phyloP scores from a whole-genome alignment of 1,284 basidiomycete species.

The Vanrija pseudolonga region DNA sequence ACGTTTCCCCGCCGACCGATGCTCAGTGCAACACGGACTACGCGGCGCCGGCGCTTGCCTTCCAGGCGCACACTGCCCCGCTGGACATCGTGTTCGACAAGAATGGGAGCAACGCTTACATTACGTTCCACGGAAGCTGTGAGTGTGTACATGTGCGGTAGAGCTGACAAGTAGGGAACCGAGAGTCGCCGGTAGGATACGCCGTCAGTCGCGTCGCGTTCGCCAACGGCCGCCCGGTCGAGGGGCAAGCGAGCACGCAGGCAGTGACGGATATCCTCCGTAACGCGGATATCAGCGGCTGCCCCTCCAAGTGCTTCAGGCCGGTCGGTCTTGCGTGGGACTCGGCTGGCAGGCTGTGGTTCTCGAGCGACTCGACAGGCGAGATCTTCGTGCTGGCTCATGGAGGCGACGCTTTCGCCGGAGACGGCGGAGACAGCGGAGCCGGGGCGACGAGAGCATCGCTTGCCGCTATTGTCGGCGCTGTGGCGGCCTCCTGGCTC shows the following conservation, averaged over 20 bases:
- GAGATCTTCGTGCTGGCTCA: constrained; percentile 11
- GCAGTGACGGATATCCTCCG: constrained; percentile 1
- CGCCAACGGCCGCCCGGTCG: constrained; percentile 1
- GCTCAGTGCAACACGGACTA: constrained; percentile 3
- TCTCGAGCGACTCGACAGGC: constrained; percentile 12
- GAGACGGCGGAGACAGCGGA: too few relatives aligned
- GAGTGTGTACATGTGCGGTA: not conserved
- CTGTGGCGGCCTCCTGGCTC: too few relatives aligned
- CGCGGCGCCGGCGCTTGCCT: not conserved
- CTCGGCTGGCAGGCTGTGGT: constrained; percentile 1
- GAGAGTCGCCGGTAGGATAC: constrained; percentile 8
- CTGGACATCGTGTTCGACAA: constrained; percentile 12
- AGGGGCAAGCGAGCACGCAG: not conserved
- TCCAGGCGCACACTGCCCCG: constrained; percentile 14
- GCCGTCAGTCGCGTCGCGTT: not conserved
- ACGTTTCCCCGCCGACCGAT: not conserved
- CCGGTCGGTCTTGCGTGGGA: constrained; percentile 14
- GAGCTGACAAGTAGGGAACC: constrained; percentile 9
- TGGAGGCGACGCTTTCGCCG: not conserved
- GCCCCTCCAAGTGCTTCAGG: constrained; percentile 9
- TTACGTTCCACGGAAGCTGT: constrained; percentile 15
- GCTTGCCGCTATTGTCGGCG: too few relatives aligned
- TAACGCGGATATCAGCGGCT: constrained; percentile 4
- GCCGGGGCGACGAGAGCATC: too few relatives aligned
- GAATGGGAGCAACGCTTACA: constrained; percentile 2